A percentile compares a stretch with the other conserved stretches of the same genome.
Conservation (phyloP, 2,329 filamentous ascomycete species). For the Macrophomina tecta region DNA sequence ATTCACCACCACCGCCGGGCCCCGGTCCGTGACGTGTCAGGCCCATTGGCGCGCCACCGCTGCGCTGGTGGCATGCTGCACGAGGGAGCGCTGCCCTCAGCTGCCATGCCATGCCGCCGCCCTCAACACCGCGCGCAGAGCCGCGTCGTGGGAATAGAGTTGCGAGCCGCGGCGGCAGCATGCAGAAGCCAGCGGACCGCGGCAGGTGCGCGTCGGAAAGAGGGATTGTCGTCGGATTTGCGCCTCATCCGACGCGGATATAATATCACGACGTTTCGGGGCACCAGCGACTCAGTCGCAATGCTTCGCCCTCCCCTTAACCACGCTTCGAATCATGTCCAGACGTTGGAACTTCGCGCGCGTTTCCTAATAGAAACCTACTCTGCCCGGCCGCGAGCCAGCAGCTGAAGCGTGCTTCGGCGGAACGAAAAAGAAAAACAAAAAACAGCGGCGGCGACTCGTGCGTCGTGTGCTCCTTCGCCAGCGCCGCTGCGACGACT, state of each 20-base stretch:
- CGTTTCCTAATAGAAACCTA: neutral
- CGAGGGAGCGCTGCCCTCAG: neutral
- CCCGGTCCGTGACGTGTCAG: conserved; percentile 19
- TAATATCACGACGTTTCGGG: conserved; percentile 14
- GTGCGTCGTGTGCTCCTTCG: neutral
- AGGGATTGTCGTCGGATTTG: conserved; percentile 21
- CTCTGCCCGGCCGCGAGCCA: neutral
- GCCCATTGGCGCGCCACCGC: no score
- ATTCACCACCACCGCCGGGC: neutral
- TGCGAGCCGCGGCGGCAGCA: neutral
- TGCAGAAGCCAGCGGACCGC: neutral
- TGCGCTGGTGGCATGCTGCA: neutral
- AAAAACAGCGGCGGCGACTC: neutral
- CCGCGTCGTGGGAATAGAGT: neutral
- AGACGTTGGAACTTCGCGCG: conserved; percentile 11
- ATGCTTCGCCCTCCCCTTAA: conserved; percentile 23
- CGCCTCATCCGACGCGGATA: conserved; percentile 14
- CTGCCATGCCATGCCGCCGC: neutral
- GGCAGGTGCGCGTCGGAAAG: neutral
- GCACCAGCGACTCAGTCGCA: conserved; percentile 11
- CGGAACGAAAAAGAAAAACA: neutral
- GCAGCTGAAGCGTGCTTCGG: neutral
- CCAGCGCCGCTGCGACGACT: conserved; percentile 3
- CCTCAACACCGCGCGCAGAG: neutral
- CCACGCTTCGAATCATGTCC: conserved; percentile 24